Percentiles rank a stretch among this genome's conserved stretches.
Conservation (phyloP, 768 basidiomycete species). For the Mycena capillaripes region DNA sequence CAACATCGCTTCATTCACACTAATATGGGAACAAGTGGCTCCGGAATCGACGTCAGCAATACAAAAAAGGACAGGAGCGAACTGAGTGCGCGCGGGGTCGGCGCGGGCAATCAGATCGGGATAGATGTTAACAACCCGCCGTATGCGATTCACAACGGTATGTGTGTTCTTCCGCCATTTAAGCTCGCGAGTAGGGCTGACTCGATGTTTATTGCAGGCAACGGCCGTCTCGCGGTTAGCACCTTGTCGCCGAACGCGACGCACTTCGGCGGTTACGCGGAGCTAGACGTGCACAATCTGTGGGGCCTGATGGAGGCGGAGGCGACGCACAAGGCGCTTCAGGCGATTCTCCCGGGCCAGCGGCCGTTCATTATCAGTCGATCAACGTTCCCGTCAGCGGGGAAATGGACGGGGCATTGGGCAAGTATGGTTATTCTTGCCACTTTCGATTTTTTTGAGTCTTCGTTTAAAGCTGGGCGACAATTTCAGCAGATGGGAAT, state of each 20-base stretch:
- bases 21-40: constrained; percentile 57
- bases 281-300: constrained; percentile 79
- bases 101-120: constrained; percentile 61
- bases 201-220: constrained; percentile 56
- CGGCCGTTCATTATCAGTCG: constrained; percentile 81
- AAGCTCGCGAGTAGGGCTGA: no score
- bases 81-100: constrained; percentile 60
- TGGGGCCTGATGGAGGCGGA: constrained; percentile 82
- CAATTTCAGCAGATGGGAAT: constrained; percentile 82
- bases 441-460: constrained; percentile 14
- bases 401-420: constrained; percentile 83
- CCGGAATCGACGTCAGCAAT: constrained; percentile 68
- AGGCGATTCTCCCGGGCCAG: constrained; percentile 65
- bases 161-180: constrained; percentile 25
- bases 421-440: no score
- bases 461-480: constrained; percentile 70
- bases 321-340: constrained; percentile 72
- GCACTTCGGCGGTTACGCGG: constrained; percentile 70
- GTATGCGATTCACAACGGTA: constrained; percentile 82
- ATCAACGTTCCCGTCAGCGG: constrained; percentile 77
- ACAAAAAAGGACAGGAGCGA: constrained; percentile 44
- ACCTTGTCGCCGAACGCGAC: constrained; percentile 81
- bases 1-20: constrained; percentile 48
- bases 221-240: constrained; percentile 64
- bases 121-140: constrained; percentile 71